Base-by-base conservation (phyloP, 371 early-diverging fungal genomes). In the Basidiobolus heterosporus region DNA sequence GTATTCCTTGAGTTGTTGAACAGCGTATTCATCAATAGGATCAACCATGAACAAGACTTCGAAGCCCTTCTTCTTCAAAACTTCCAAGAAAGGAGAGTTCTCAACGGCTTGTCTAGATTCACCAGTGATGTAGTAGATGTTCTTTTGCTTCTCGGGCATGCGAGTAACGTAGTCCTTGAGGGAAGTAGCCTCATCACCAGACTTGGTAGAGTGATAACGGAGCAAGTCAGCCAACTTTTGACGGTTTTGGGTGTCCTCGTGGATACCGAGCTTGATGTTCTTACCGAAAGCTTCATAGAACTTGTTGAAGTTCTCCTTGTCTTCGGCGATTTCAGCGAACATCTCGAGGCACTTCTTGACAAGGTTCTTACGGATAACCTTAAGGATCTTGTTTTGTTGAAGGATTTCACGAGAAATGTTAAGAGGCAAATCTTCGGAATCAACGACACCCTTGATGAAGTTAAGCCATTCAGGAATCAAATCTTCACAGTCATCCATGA, bases 101-200 rank as follows among this genome's bases (percentile, higher is more conserved):
- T 93, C 93, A 45, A 98, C 90, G 35, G 90, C 88, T 55, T 82
- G 75, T 57, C 85, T 82, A 64, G 82, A 83, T 67, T 93, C 89
- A 54, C 98, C 98, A 50, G 99, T 98, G 73, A 98, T 87, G 79
- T 94, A 93, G 82, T 91, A 91, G 65, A 89, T 89, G 67, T 76
- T 77, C 78, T 87, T 76, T 58, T 78, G 78, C 66, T 70, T 70
- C 65, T 74, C 78, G 52, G 75, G 71, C 78, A 78, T 78, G 59
- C 78, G 83, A 46, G 89, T 85, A 55, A 89, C 72, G 67, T 95
- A 93, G 74, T 88, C 88, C 75, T 91, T 88, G 57, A 96, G 67
- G 46, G 88, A 84, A 51, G 89, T 85, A 59, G 70, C 59, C 66
- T 89, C 85, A 46, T 88, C 89, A 38, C 77, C 80, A 53, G 88